phyloP scores from a whole-genome alignment of 2,329 filamentous ascomycete genomes.

The Trichoderma polysporum region DNA sequence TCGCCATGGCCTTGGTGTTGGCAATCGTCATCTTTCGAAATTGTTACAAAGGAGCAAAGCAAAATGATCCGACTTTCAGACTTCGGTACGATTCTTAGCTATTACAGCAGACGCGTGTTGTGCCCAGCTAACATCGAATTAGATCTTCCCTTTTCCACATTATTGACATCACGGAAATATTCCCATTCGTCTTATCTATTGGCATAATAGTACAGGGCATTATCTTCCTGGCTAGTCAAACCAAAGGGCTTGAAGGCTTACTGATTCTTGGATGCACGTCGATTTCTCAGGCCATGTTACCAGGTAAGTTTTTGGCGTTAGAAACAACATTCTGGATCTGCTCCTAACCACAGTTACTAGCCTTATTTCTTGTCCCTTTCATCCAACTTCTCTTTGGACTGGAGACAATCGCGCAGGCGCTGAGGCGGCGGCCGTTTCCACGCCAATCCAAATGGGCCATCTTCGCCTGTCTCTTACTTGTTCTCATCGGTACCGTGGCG shows the following conservation, averaged over 20 bases:
- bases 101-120: not conserved
- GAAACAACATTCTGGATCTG: not conserved
- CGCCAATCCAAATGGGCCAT: conserved; percentile 60
- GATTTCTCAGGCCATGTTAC: conserved; percentile 59
- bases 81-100: conserved; percentile 39
- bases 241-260: conserved; percentile 52
- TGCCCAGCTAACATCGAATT: not conserved
- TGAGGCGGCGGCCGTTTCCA: conserved; percentile 56
- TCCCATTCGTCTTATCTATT: conserved; percentile 56
- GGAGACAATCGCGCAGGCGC: conserved; percentile 58
- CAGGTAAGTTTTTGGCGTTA: conserved; percentile 45
- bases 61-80: conserved; percentile 40
- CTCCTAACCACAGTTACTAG: conserved; percentile 40
- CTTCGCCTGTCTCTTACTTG: conserved; percentile 26
- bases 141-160: conserved; percentile 44
- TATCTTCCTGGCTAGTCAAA: conserved; percentile 57
- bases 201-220: conserved; percentile 59
- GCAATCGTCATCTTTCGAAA: conserved; percentile 58
- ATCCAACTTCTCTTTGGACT: conserved; percentile 65
- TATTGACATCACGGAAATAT: conserved; percentile 49
- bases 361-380: conserved; percentile 65
- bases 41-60: conserved; percentile 48
- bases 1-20: conserved; percentile 56
- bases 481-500: conserved; percentile 48
- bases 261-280: conserved; percentile 53